phyloP scores from a whole-genome alignment of 2,329 filamentous ascomycete genomes.

The Cladosporium sp. region DNA sequence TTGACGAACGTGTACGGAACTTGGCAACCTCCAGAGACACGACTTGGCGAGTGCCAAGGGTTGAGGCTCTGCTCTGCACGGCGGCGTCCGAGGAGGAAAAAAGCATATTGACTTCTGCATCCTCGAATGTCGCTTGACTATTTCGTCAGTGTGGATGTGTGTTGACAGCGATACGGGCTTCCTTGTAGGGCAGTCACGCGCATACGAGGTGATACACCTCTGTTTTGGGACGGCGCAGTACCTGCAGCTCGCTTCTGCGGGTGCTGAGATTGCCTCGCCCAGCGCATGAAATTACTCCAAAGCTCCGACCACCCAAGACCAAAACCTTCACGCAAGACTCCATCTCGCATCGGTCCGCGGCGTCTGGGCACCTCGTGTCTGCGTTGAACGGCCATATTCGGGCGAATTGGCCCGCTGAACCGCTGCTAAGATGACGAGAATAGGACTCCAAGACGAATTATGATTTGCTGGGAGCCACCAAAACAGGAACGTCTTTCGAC shows the following conservation, averaged over 20 bases:
- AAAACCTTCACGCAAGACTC: constrained; percentile 1
- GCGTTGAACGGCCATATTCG: constrained; percentile 1
- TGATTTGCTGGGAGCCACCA: neutral
- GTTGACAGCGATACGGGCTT: neutral
- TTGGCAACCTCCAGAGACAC: constrained; percentile 4
- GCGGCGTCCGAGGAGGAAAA: neutral
- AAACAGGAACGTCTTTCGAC: constrained; percentile 3
- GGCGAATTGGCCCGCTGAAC: constrained; percentile 10
- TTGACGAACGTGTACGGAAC: neutral
- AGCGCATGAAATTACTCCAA: constrained; percentile 4
- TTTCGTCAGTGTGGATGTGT: neutral
- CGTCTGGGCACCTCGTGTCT: constrained; percentile 17
- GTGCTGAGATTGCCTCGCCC: constrained; percentile 5
- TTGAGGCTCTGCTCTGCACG: constrained; percentile 16
- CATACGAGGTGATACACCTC: neutral
- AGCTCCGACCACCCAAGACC: constrained; percentile 13
- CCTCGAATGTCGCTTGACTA: neutral
- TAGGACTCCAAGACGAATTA: neutral
- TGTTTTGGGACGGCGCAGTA: neutral
- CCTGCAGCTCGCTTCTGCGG: constrained; percentile 6
- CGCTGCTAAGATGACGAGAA: constrained; percentile 2
- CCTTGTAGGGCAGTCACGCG: neutral
- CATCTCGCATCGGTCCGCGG: constrained; percentile 16
- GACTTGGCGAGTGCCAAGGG: constrained; percentile 14
- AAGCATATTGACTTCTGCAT: neutral